Evolutionary conservation across 441 rosid genomes (phyloP).

Genomic region (Manihot esculenta): DNA sequence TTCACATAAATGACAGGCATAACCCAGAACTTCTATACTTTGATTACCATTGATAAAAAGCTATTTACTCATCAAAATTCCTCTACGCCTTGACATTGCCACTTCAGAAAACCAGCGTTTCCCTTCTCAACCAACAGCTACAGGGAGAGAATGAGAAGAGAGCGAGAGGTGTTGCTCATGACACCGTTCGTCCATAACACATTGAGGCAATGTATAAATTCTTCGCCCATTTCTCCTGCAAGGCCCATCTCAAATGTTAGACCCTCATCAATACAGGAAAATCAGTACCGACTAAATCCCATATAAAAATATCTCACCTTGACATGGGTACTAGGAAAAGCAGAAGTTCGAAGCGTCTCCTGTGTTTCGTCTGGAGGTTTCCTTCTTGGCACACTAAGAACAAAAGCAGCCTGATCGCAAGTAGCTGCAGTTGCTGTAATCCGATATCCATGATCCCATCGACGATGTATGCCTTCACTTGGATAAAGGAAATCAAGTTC

Average conservation of each 20-base stretch:
- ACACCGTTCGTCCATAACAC: conserved; percentile 62
- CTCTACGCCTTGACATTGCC: conserved; percentile 24
- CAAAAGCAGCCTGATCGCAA: conserved; percentile 73
- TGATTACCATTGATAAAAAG: conserved; percentile 33
- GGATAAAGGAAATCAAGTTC: conserved; percentile 87
- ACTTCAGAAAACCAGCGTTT: conserved; percentile 11
- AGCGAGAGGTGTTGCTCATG: conserved; percentile 26
- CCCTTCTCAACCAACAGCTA: conserved; percentile 2
- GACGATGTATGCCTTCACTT: conserved; percentile 77
- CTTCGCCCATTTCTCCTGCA: conserved; percentile 75
- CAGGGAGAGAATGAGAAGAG: not conserved
- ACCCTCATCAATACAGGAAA: not conserved
- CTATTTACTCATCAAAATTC: conserved; percentile 34
- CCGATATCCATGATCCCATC: conserved; percentile 80
- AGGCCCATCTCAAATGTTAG: conserved; percentile 8
- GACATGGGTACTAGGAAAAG: conserved; percentile 59
- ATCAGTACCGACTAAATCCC: not conserved
- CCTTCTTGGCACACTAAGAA: conserved; percentile 67
- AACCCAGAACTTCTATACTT: conserved; percentile 19
- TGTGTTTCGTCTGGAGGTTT: conserved; percentile 67
- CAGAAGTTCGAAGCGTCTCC: conserved; percentile 77
- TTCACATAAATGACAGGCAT: conserved; percentile 12
- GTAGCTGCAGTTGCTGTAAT: conserved; percentile 87
- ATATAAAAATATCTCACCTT: conserved; percentile 71
- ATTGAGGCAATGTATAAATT: conserved; percentile 64